Base-by-base conservation (phyloP, 176 grass and related monocot genomes). In the Paspalum vaginatum region DNA sequence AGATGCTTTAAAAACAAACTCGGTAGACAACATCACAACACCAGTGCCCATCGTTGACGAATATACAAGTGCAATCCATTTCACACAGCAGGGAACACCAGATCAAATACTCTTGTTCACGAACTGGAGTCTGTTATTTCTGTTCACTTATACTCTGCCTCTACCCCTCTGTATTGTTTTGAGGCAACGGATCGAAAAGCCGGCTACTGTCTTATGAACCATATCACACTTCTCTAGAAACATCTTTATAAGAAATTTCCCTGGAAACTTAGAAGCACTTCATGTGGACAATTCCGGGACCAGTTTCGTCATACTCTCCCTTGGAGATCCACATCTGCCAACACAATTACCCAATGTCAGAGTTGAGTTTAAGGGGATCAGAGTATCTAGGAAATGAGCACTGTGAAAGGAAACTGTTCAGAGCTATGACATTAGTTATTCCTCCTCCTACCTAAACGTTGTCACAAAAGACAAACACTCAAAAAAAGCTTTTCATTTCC, bases 261-360 rank as follows among this genome's bases (percentile, higher is more conserved):
- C 11, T 0, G 11, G 1, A 55, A 32, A 13, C 72, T 91, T 43
- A 96, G 71, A 96, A 96, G 76, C 93, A 96, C 76, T 93, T 96
- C 79, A 86, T 89, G 90, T 96, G 93, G 40, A 96, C 93, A 44
- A 93, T 93, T 17, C 85, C 50, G 0, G 90, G 90, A 63, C 93
- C 90, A 27, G 87, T 75, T 84, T 96, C 90, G 13, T 96, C 90
- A 2, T 96, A 96, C 82, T 96, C 93, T 61, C 9, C 90, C 88
- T 92, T 96, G 5, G 93, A 85, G 65, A 96, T 92, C 93, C 93
- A 96, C 93, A 96, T 96, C 93, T 96, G 75, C 47, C 56, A 76
- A 76, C 24, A 56, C 0, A 80, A 64, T 32, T 2, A 48, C 6
- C 52, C 8, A 11, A 8, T 27, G 41, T 89, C 4, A 85, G 16